These are phyloP conservation scores for Sutorius eximius DNA, from an alignment of 1,284 basidiomycete genomes.

Conservation along the genomic window DNA sequence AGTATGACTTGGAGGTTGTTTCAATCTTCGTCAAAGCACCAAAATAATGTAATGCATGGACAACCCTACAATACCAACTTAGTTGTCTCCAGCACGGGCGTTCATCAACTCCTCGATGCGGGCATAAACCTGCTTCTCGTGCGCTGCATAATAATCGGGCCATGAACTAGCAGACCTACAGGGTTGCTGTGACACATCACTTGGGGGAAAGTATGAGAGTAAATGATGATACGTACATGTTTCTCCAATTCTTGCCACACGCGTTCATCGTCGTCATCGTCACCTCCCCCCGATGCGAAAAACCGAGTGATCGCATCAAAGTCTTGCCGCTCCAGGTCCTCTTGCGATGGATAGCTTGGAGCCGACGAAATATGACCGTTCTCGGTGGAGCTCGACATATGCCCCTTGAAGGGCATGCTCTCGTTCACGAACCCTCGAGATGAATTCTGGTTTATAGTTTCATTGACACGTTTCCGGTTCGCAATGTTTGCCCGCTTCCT, in stretches of 20 bases:
- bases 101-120: conserved; percentile 37
- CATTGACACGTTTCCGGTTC: conserved; percentile 25
- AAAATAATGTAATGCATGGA: background rate
- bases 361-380: background rate
- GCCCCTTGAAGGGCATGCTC: background rate
- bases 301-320: conserved; percentile 51
- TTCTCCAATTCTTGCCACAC: conserved; percentile 45
- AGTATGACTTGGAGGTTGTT: background rate
- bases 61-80: background rate
- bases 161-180: conserved; percentile 51
- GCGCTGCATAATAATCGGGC: conserved; percentile 54
- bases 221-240: conserved; percentile 35
- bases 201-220: background rate
- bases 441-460: background rate
- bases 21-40: background rate
- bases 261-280: conserved; percentile 45
- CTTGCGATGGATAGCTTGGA: conserved; percentile 1
- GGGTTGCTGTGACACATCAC: conserved; percentile 37
- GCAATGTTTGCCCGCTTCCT: conserved; percentile 37
- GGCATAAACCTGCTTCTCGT: conserved; percentile 42
- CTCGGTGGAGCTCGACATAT: background rate
- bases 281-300: conserved; percentile 49
- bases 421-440: background rate
- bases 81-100: conserved; percentile 6
- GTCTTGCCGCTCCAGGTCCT: conserved; percentile 36